Conservation (phyloP, 306 rosid genomes). For the Citrullus colocynthis region DNA sequence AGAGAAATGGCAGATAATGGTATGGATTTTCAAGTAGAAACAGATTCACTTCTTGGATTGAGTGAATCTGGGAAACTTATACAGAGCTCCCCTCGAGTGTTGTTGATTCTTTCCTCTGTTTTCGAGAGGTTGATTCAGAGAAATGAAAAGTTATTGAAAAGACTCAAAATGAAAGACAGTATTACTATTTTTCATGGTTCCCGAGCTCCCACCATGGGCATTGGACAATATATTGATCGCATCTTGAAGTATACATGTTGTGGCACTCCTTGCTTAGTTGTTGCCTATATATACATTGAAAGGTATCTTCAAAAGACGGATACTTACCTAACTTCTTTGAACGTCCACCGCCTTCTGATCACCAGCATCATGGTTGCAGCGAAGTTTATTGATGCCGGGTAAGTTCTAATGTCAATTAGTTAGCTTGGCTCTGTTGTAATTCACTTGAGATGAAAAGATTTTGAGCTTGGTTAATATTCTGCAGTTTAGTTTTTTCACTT, state of each 20-base stretch:
- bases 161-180: slow-evolving; percentile 13
- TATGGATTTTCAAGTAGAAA: slow-evolving; percentile 7
- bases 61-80: slow-evolving; percentile 2
- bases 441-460: not conserved
- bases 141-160: slow-evolving; percentile 25
- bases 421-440: not conserved
- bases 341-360: slow-evolving; percentile 50
- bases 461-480: not conserved
- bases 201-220: slow-evolving; percentile 37
- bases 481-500: not conserved
- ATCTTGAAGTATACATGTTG: slow-evolving; percentile 44
- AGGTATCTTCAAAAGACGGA: slow-evolving; percentile 25
- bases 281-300: slow-evolving; percentile 55
- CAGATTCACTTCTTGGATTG: slow-evolving; percentile 18
- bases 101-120: slow-evolving; percentile 19
- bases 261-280: slow-evolving; percentile 46
- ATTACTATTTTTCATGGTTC: slow-evolving; percentile 42
- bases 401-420: slow-evolving; percentile 1
- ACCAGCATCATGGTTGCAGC: slow-evolving; percentile 51
- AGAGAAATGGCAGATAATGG: slow-evolving; percentile 11
- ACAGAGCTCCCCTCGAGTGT: slow-evolving; percentile 18
- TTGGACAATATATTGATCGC: slow-evolving; percentile 38
- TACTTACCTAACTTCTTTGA: slow-evolving; percentile 41
- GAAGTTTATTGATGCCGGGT: slow-evolving; percentile 42
- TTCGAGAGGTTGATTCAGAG: slow-evolving; percentile 31